Evolutionary conservation across 352 stramenopile species (phyloP).

Genomic region (Pythium rhizo-oryzae): DNA sequence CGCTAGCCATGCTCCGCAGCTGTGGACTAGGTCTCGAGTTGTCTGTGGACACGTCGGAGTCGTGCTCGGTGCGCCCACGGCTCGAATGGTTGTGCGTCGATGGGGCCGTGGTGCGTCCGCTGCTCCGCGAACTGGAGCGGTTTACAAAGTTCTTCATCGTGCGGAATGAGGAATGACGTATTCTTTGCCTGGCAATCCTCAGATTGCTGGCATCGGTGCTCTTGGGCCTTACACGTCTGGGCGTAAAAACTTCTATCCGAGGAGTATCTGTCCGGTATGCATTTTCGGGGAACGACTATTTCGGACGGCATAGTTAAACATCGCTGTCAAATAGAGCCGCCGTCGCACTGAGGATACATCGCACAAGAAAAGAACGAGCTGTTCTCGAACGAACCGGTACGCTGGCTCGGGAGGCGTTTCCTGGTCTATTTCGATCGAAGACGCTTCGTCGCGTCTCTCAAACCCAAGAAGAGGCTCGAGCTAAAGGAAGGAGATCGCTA

Average conservation of each 20-base stretch:
- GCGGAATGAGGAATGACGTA: not conserved
- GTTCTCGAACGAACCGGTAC: not conserved
- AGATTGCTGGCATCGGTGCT: not conserved
- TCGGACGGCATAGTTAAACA: not conserved
- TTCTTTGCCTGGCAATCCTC: not conserved
- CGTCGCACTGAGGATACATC: not conserved
- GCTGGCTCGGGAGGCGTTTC: not conserved
- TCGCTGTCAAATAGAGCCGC: not conserved
- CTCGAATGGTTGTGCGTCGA: slow-evolving; percentile 6
- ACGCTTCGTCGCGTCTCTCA: not conserved
- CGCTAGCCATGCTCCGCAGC: not conserved
- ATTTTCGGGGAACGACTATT: slow-evolving; percentile 1
- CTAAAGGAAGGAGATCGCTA: not conserved
- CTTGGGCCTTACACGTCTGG: not conserved
- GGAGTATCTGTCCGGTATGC: not conserved
- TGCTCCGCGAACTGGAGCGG: not conserved
- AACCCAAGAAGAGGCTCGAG: not conserved
- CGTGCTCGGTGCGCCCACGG: not conserved
- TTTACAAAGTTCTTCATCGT: not conserved
- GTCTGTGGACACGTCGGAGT: not conserved
- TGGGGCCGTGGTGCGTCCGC: not conserved
- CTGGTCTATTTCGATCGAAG: not conserved
- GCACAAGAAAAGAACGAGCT: not conserved
- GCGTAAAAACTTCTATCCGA: not conserved
- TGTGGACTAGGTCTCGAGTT: not conserved